phyloP scores from a whole-genome alignment of 2,329 filamentous ascomycete genomes.

The Fusarium burgessii region DNA sequence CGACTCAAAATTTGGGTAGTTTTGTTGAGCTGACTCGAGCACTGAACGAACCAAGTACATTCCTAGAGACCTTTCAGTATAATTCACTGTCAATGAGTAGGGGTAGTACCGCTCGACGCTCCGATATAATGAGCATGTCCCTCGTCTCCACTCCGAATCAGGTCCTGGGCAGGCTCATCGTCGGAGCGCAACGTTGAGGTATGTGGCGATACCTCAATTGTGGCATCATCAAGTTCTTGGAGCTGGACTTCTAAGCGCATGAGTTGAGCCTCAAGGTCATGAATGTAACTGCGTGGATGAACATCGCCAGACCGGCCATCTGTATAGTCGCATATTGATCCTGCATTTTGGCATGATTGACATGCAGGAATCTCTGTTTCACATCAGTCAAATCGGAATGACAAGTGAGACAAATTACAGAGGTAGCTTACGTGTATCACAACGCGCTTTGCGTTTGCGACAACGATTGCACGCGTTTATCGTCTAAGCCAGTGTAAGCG shows the following conservation, averaged over 20 bases:
- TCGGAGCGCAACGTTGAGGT: constrained; percentile 1
- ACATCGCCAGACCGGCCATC: constrained; percentile 9
- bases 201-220: background rate
- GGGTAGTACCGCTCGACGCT: background rate
- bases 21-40: constrained; percentile 14
- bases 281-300: constrained; percentile 6
- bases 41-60: constrained; percentile 22
- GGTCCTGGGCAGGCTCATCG: background rate
- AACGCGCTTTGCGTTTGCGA: constrained; percentile 21
- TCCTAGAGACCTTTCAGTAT: background rate
- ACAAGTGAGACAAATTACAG: rapidly evolving
- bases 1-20: constrained; percentile 7
- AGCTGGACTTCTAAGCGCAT: background rate
- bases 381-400: background rate
- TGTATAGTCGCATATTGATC: constrained; percentile 12
- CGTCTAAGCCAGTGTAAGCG: background rate
- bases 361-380: constrained; percentile 5
- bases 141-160: background rate
- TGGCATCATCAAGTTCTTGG: rapidly evolving
- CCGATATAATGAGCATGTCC: background rate
- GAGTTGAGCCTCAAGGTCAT: constrained; percentile 8
- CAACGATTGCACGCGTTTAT: constrained; percentile 24
- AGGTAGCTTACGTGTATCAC: constrained; percentile 1
- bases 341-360: constrained; percentile 12
- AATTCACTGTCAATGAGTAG: rapidly evolving